These are phyloP conservation scores for Clitocybe nebularis DNA, from an alignment of 1,284 basidiomycete species.

Conservation along the genomic window DNA sequence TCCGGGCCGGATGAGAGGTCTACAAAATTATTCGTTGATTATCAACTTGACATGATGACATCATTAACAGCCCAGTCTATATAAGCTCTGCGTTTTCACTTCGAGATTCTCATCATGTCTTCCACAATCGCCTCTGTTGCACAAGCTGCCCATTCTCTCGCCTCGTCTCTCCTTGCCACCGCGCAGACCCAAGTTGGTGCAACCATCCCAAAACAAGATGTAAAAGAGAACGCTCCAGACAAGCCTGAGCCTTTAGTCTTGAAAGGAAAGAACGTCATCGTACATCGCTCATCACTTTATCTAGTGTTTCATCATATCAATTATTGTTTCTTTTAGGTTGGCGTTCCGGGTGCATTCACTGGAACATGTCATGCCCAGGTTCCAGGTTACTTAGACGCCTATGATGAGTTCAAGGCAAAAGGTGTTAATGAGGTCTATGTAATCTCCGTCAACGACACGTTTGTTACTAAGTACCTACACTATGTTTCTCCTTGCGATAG, in stretches of 20 bases:
- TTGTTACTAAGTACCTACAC: slow-evolving; percentile 49
- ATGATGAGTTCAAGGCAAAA: slow-evolving; percentile 61
- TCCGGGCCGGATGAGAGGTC: no score
- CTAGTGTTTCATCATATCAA: no score
- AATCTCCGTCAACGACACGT: slow-evolving; percentile 70
- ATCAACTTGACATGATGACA: no score
- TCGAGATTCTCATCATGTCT: neutral
- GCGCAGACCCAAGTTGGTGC: slow-evolving; percentile 48
- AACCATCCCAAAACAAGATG: slow-evolving; percentile 37
- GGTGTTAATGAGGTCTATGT: slow-evolving; percentile 70
- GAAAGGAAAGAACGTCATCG: slow-evolving; percentile 68
- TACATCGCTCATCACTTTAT: slow-evolving; percentile 30
- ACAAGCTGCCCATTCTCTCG: neutral
- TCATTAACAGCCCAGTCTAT: no score
- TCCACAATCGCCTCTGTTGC: neutral
- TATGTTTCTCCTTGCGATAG: neutral
- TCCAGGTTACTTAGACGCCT: slow-evolving; percentile 61
- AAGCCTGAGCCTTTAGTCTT: slow-evolving; percentile 48
- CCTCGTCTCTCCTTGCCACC: neutral
- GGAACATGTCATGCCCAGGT: slow-evolving; percentile 51
- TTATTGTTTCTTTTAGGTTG: slow-evolving; percentile 34
- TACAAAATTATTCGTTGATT: no score
- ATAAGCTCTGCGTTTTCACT: no score
- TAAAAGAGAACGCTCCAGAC: slow-evolving; percentile 59
- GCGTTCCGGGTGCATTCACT: slow-evolving; percentile 64